phyloP scores from a whole-genome alignment of 371 early-diverging fungal genomes.

The Cokeromyces recurvatus region DNA sequence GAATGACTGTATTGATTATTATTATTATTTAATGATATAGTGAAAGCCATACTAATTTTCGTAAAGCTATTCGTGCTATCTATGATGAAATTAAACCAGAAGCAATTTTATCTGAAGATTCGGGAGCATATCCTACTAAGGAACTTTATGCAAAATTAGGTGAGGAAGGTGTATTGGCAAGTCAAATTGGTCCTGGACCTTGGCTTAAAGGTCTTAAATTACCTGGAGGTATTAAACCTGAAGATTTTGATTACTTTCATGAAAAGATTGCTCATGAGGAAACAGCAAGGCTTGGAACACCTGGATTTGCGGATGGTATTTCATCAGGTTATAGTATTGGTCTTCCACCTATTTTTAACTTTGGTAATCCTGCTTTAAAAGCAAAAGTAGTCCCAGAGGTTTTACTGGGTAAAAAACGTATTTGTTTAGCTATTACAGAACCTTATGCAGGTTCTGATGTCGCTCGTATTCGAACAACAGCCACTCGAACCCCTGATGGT shows the following conservation, averaged over 20 bases:
- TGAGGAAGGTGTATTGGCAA: slow-evolving; percentile 64
- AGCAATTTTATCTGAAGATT: slow-evolving; percentile 37
- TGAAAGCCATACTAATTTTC: slow-evolving; percentile 56
- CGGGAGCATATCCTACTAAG: slow-evolving; percentile 36
- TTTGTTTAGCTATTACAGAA: slow-evolving; percentile 70
- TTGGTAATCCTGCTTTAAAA: slow-evolving; percentile 66
- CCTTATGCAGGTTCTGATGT: slow-evolving; percentile 72
- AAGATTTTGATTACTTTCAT: slow-evolving; percentile 75
- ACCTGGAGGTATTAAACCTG: slow-evolving; percentile 46
- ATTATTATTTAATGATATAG: too few relatives aligned
- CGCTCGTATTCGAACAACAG: slow-evolving; percentile 67
- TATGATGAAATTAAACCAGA: slow-evolving; percentile 45
- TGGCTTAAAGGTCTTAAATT: slow-evolving; percentile 34
- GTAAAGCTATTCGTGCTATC: slow-evolving; percentile 50
- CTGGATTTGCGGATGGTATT: slow-evolving; percentile 60
- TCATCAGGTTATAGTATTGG: slow-evolving; percentile 37
- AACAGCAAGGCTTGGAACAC: slow-evolving; percentile 73
- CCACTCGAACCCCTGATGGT: slow-evolving; percentile 21
- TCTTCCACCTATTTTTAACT: slow-evolving; percentile 59
- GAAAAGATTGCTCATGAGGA: slow-evolving; percentile 78
- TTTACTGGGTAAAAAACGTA: slow-evolving; percentile 69
- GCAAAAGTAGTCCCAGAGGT: slow-evolving; percentile 61
- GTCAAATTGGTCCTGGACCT: slow-evolving; percentile 57
- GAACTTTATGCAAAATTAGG: slow-evolving; percentile 54
- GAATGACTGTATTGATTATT: too few relatives aligned